Percentiles rank a stretch among this genome's conserved stretches.
These are phyloP conservation scores for Aspergillus persii DNA, from an alignment of 2,329 filamentous ascomycete species.

Conservation along the genomic window DNA sequence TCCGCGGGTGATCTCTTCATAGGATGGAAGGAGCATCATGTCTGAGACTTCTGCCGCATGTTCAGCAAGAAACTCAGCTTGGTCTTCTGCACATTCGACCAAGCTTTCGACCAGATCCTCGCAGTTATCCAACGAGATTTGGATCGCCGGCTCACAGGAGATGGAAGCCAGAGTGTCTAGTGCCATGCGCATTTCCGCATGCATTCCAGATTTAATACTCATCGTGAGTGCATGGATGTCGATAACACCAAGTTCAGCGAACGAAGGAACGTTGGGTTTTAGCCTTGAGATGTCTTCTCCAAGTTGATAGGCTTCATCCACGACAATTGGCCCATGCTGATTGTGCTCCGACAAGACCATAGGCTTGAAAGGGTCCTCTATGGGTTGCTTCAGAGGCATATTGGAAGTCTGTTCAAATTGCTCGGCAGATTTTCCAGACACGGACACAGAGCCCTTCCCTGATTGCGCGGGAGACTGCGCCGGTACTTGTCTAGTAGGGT, in stretches of 20 bases:
- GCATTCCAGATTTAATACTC: conserved; percentile 85
- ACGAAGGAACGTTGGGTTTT: conserved; percentile 71
- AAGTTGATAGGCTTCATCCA: conserved; percentile 62
- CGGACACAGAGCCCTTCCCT: conserved; percentile 24
- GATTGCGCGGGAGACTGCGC: conserved; percentile 30
- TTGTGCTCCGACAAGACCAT: conserved; percentile 49
- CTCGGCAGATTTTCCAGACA: conserved; percentile 28
- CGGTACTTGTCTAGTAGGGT: conserved; percentile 27
- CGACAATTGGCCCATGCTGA: conserved; percentile 69
- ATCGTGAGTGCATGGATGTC: conserved; percentile 87
- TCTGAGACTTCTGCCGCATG: conserved; percentile 83
- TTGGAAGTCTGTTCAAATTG: conserved; percentile 32
- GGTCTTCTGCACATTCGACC: conserved; percentile 86
- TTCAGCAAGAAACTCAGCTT: conserved; percentile 79
- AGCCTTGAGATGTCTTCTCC: conserved; percentile 65
- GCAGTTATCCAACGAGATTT: conserved; percentile 69
- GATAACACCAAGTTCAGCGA: conserved; percentile 78
- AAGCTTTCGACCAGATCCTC: conserved; percentile 87
- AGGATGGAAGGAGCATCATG: conserved; percentile 75
- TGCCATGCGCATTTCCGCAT: conserved; percentile 83
- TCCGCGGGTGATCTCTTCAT: conserved; percentile 83
- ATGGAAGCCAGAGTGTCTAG: conserved; percentile 77
- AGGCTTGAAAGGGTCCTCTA: conserved; percentile 48
- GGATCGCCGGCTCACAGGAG: conserved; percentile 62
- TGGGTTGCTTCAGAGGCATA: conserved; percentile 37